These are phyloP conservation scores for Cymbidium sinense DNA, from an alignment of 106 monocot species.

Conservation along the genomic window DNA sequence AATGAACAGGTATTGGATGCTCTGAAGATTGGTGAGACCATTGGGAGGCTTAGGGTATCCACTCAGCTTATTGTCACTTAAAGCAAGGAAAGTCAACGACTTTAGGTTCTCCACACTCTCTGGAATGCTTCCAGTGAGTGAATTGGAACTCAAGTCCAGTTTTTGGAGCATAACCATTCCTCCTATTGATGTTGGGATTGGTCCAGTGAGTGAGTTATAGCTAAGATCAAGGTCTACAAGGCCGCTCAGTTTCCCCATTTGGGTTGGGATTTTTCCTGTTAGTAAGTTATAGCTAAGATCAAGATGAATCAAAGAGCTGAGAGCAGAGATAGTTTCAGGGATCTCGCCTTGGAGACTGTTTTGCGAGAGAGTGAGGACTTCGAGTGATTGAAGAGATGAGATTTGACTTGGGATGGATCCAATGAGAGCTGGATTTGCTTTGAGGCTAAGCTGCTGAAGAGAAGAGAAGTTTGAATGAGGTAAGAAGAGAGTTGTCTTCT, in stretches of 20 bases:
- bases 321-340: conserved; percentile 25
- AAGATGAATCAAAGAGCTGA: conserved; percentile 55
- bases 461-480: conserved; percentile 6
- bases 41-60: conserved; percentile 35
- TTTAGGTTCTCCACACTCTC: conserved; percentile 29
- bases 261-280: conserved; percentile 41
- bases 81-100: conserved; percentile 53
- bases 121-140: conserved; percentile 49
- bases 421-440: conserved; percentile 53
- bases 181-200: conserved; percentile 53
- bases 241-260: conserved; percentile 29
- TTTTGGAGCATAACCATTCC: conserved; percentile 61
- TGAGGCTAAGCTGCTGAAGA: conserved; percentile 75
- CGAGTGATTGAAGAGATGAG: conserved; percentile 47
- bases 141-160: conserved; percentile 82
- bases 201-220: conserved; percentile 71
- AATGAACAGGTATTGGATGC: conserved; percentile 79
- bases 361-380: conserved; percentile 75
- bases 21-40: conserved; percentile 47
- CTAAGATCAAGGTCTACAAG: conserved; percentile 68
- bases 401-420: conserved; percentile 52
- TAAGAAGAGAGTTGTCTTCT: conserved; percentile 25
- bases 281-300: conserved; percentile 87
- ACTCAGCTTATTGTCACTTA: conserved; percentile 57
- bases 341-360: conserved; percentile 53